These are phyloP conservation scores for Boletus rubroflammeus DNA, from an alignment of 768 basidiomycete genomes.

Conservation along the genomic window DNA sequence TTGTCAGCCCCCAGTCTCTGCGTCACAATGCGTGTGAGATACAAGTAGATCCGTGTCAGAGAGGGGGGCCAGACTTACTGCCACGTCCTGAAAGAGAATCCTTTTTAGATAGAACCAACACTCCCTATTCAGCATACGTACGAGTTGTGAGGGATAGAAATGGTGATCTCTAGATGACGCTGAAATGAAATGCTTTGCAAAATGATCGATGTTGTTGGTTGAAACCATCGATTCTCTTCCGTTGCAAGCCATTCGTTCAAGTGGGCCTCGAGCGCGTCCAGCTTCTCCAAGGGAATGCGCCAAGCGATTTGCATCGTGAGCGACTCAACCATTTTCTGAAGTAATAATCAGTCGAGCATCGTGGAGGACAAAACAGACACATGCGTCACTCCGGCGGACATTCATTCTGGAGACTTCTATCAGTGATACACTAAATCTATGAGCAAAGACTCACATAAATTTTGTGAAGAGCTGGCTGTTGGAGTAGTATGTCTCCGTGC, in stretches of 20 bases:
- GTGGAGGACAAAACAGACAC: conserved; percentile 16
- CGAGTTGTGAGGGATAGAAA: conserved; percentile 56
- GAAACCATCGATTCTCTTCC: conserved; percentile 78
- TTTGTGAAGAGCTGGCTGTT: conserved; percentile 73
- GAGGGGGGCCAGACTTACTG: conserved; percentile 22
- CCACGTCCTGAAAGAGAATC: conserved; percentile 29
- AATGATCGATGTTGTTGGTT: conserved; percentile 60
- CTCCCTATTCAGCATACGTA: conserved; percentile 22
- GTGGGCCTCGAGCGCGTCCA: conserved; percentile 63
- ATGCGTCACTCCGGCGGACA: conserved; percentile 65
- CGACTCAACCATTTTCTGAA: conserved; percentile 63
- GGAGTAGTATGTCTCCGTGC: conserved; percentile 78
- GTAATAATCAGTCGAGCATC: conserved; percentile 9
- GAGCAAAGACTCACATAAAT: conserved; percentile 54
- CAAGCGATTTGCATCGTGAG: conserved; percentile 71
- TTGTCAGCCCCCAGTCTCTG: conserved; percentile 60
- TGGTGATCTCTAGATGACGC: conserved; percentile 63
- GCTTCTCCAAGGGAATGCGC: conserved; percentile 67
- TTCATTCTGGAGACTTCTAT: conserved; percentile 48
- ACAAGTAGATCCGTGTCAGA: background rate
- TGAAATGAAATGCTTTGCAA: conserved; percentile 65
- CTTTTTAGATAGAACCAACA: conserved; percentile 1
- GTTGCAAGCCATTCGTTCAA: conserved; percentile 75
- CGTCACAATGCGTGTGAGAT: conserved; percentile 3
- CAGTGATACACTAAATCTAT: background rate